Conservation (phyloP, 2,329 filamentous ascomycete genomes). For the Pseudopyrenochaeta lycopersici region DNA sequence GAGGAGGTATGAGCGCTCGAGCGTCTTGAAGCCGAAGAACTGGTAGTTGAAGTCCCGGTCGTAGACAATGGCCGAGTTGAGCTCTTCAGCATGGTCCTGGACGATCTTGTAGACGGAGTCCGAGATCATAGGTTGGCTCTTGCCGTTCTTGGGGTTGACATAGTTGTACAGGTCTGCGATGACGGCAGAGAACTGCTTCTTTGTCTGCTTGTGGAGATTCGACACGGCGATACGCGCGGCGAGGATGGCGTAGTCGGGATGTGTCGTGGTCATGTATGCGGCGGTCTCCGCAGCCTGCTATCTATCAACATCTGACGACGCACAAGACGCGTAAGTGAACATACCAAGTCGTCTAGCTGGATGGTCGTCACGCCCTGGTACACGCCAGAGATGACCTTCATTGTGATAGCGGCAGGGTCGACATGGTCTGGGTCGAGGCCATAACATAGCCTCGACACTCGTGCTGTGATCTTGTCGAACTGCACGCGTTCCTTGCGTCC, state of each 20-base stretch:
- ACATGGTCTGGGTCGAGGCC: constrained; percentile 95
- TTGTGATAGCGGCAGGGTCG: constrained; percentile 96
- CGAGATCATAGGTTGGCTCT: constrained; percentile 91
- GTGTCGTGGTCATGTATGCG: constrained; percentile 99
- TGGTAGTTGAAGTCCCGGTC: constrained; percentile 99
- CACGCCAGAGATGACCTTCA: constrained; percentile 99
- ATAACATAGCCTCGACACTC: constrained; percentile 97
- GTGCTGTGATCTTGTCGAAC: constrained; percentile 99
- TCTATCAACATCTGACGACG: constrained; percentile 26
- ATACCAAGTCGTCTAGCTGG: constrained; percentile 94
- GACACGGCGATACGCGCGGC: constrained; percentile 98
- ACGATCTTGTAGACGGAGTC: constrained; percentile 89
- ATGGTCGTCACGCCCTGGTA: constrained; percentile 98
- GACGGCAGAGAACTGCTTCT: constrained; percentile 99
- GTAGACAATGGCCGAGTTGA: constrained; percentile 98
- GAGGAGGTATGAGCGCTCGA: constrained; percentile 96
- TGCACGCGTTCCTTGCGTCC: constrained; percentile 99
- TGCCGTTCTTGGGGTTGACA: constrained; percentile 90
- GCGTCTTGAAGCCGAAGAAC: constrained; percentile 99
- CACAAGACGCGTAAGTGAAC: constrained; percentile 44
- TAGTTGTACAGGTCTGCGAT: constrained; percentile 94
- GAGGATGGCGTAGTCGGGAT: constrained; percentile 98
- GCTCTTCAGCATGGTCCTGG: constrained; percentile 94
- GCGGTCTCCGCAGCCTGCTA: constrained; percentile 93
- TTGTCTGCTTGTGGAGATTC: constrained; percentile 99